phyloP scores from a whole-genome alignment of 2,329 filamentous ascomycete species.

The Cordyceps javanica region DNA sequence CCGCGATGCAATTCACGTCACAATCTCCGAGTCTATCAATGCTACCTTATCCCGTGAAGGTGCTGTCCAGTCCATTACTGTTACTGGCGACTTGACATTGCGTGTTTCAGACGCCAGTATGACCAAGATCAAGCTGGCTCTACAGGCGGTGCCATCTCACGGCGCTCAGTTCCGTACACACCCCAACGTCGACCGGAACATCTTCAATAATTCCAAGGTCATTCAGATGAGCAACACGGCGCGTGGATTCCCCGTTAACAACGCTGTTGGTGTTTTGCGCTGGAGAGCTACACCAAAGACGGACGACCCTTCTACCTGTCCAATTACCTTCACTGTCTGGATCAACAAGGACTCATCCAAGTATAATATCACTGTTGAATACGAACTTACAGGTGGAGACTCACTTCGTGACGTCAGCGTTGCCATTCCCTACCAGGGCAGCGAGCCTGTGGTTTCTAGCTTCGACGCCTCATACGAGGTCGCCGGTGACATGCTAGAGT shows the following conservation, averaged over 20 bases:
- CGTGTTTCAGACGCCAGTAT: slow-evolving; percentile 83
- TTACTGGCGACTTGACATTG: slow-evolving; percentile 88
- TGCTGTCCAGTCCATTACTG: slow-evolving; percentile 74
- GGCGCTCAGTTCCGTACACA: slow-evolving; percentile 92
- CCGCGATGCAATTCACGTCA: slow-evolving; percentile 80
- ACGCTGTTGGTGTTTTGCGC: slow-evolving; percentile 83
- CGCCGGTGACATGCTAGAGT: slow-evolving; percentile 85
- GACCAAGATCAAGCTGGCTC: slow-evolving; percentile 83
- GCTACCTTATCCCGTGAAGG: slow-evolving; percentile 87
- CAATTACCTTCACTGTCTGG: slow-evolving; percentile 97
- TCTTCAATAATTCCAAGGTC: slow-evolving; percentile 74
- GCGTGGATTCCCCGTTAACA: slow-evolving; percentile 91
- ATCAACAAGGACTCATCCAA: slow-evolving; percentile 82
- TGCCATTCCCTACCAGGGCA: slow-evolving; percentile 76
- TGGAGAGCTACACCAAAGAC: slow-evolving; percentile 82
- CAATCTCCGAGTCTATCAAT: slow-evolving; percentile 82
- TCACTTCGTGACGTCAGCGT: slow-evolving; percentile 78
- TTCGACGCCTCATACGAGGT: slow-evolving; percentile 95
- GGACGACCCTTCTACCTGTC: slow-evolving; percentile 74
- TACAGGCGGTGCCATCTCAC: slow-evolving; percentile 69
- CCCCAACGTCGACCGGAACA: slow-evolving; percentile 86
- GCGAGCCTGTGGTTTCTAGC: slow-evolving; percentile 83
- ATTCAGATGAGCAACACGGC: slow-evolving; percentile 87
- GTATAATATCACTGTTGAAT: slow-evolving; percentile 90
- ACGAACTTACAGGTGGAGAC: slow-evolving; percentile 80